These are phyloP conservation scores for Triadica sebifera DNA, from an alignment of 345 rosid species.

Conservation along the genomic window DNA sequence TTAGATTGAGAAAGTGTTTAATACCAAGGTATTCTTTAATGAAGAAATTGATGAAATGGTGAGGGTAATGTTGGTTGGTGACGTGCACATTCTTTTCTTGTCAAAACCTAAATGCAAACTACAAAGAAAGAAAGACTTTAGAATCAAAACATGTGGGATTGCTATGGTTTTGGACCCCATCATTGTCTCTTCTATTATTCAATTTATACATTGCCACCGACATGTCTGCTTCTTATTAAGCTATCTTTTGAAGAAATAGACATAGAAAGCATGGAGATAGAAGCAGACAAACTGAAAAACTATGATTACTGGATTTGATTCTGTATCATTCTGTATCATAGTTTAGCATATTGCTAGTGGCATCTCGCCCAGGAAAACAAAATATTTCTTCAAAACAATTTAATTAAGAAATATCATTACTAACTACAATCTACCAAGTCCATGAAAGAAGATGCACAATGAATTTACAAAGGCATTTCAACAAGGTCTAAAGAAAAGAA, in stretches of 20 bases:
- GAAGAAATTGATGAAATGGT: neutral
- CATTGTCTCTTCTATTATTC: neutral
- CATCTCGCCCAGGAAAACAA: too few species aligned
- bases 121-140: neutral
- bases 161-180: slow-evolving; percentile 17
- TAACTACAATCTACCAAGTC: neutral
- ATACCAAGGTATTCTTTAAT: neutral
- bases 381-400: neutral
- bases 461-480: neutral
- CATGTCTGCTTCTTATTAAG: neutral
- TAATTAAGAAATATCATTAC: neutral
- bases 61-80: slow-evolving; percentile 7
- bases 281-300: too few species aligned
- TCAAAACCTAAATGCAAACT: neutral
- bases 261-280: too few species aligned
- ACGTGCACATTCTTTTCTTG: slow-evolving; percentile 16
- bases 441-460: neutral
- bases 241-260: too few species aligned
- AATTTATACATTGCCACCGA: neutral
- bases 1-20: too few species aligned
- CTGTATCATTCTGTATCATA: too few species aligned
- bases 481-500: neutral
- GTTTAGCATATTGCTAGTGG: too few species aligned
- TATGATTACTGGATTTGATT: too few species aligned
- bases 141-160: neutral